Conservation (phyloP, 345 rosid genomes). For the Camelina sativa region DNA sequence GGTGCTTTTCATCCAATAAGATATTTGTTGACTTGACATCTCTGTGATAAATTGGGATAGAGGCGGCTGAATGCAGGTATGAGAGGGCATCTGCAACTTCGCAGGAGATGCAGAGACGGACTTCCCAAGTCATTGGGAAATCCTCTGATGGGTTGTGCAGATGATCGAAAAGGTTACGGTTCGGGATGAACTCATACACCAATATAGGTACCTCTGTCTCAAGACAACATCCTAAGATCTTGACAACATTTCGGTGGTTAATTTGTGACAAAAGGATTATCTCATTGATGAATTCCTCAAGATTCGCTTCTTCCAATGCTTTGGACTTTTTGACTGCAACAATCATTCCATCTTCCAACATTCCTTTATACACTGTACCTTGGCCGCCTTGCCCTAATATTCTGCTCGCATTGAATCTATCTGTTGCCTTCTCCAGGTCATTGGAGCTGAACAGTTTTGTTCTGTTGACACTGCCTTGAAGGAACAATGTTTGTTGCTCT, state of each 20-base stretch:
- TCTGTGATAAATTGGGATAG: conserved; percentile 52
- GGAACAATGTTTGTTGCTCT: conserved; percentile 38
- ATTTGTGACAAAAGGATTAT: conserved; percentile 52
- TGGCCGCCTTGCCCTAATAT: conserved; percentile 37
- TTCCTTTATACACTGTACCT: conserved; percentile 50
- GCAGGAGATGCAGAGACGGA: conserved; percentile 45
- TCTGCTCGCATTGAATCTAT: conserved; percentile 6
- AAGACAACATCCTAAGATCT: conserved; percentile 54
- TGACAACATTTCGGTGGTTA: conserved; percentile 52
- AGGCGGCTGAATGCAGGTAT: conserved; percentile 50
- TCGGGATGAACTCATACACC: conserved; percentile 52
- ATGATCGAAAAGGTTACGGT: conserved; percentile 51
- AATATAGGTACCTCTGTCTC: conserved; percentile 55
- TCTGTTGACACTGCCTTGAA: conserved; percentile 33
- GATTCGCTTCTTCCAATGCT: conserved; percentile 45
- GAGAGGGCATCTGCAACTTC: conserved; percentile 48
- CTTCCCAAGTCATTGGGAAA: conserved; percentile 45
- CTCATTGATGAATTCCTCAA: conserved; percentile 56
- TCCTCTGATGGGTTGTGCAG: conserved; percentile 36
- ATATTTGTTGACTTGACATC: conserved; percentile 55
- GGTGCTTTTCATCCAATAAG: conserved; percentile 41
- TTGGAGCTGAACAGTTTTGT: conserved; percentile 32
- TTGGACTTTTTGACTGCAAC: conserved; percentile 56
- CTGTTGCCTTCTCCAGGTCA: conserved; percentile 38
- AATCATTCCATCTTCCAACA: conserved; percentile 35